Base-by-base conservation (phyloP, 148 eudicot genomes). In the Agrostemma githago region DNA sequence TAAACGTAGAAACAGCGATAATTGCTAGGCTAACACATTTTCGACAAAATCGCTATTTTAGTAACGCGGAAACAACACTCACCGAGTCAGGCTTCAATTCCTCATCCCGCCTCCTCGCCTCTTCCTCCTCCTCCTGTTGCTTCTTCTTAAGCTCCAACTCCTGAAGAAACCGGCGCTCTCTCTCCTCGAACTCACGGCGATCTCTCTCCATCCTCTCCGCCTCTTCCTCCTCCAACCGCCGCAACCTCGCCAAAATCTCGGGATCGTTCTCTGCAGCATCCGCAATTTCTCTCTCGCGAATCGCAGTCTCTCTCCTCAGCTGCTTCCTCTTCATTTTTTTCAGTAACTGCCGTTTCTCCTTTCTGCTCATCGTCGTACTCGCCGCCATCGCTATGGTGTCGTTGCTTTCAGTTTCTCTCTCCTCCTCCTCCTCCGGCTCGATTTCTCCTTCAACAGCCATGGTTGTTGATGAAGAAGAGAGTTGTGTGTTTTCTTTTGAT, bases 251-350 rank as follows among this genome's bases (percentile, higher is more conserved):
- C 84, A 63, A 82, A 88, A 82, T 85, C 67, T 86, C 93, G 0
- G 96, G 88, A 82, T 94, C 92, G 26, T 89, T 84, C 71, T 81
- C 72, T 26, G 69, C 71, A 37, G 95, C 90, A 65, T 84, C 89
- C 74, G 84, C 93, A 72, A 76, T 84, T 63, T 82, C 83, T 39
- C 85, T 87, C 79, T 82, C 86, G 71, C 82, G 86, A 73, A 81
- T 76, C 48, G 98, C 98, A 16, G 70, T 17, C 74, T 95, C 96
- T 75, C 76, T 87, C 82, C 98, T 76, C 46, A 80, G 58, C 76
- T 92, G 89, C 85, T 88, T 88, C 85, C 98, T 79, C 81, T 85
- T 95, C 78, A 86, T 84, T 89, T 87, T 92, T 88, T 95, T 95
- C 82, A 85, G 65, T 20, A 81, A 75, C 79, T 90, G 90, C 79